Percentiles rank a stretch among this genome's conserved stretches.
phyloP scores from a whole-genome alignment of 2,329 filamentous ascomycete species.

The Ophiostoma quercus region DNA sequence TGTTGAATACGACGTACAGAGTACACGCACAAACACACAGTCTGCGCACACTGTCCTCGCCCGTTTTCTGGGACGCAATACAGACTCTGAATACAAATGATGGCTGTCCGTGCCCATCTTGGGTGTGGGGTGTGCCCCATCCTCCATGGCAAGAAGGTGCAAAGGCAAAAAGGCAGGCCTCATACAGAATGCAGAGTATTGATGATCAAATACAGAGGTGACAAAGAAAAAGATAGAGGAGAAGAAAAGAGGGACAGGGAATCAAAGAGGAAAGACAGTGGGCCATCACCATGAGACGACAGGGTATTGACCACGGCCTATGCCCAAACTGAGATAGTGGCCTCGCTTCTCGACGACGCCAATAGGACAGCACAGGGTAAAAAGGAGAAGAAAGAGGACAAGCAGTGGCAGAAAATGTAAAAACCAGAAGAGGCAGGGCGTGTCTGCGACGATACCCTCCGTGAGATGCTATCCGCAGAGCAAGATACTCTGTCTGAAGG shows the following conservation, averaged over 20 bases:
- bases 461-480: background rate
- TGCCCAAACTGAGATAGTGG: background rate
- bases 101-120: conserved; percentile 8
- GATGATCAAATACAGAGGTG: background rate
- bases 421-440: background rate
- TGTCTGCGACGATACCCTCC: background rate
- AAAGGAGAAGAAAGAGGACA: conserved; percentile 8
- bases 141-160: background rate
- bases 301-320: background rate
- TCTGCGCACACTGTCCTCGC: background rate
- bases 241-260: background rate
- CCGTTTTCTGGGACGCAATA: background rate
- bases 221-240: background rate
- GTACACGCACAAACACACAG: background rate
- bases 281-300: conserved; percentile 9
- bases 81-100: background rate
- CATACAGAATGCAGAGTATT: background rate
- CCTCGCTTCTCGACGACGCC: conserved; percentile 7
- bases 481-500: background rate
- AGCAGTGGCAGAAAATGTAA: background rate
- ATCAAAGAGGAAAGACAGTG: conserved; percentile 12
- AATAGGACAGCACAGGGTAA: conserved; percentile 10
- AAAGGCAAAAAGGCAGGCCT: background rate
- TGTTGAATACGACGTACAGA: background rate
- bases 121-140: conserved; percentile 6